Conservation (phyloP, 2,329 filamentous ascomycete genomes). For the Colletotrichum aenigma region DNA sequence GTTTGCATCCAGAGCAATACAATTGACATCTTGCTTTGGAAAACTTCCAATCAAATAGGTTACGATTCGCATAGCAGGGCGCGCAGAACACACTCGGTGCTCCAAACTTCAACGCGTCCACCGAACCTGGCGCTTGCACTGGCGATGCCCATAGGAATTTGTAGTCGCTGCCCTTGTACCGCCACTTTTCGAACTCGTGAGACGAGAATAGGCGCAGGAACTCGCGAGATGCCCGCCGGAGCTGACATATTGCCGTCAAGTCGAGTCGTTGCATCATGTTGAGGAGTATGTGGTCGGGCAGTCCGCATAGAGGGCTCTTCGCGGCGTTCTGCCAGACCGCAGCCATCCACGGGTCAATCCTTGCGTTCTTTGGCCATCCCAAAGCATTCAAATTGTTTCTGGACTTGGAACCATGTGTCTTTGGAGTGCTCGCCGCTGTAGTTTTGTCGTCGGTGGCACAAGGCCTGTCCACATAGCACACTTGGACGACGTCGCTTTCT, state of each 20-base stretch:
- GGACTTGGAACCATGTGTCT: neutral
- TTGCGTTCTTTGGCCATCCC: neutral
- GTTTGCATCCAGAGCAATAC: neutral
- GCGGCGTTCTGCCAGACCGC: neutral
- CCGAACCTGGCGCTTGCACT: neutral
- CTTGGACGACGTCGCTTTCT: neutral
- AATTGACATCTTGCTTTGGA: neutral
- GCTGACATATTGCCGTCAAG: neutral
- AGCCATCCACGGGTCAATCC: neutral
- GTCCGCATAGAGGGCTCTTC: neutral
- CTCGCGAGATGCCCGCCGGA: neutral
- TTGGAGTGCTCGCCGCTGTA: neutral
- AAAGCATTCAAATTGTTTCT: neutral
- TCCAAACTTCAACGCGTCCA: neutral
- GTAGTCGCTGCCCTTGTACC: neutral
- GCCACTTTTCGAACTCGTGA: neutral
- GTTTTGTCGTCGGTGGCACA: neutral
- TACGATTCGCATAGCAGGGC: neutral
- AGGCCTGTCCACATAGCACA: neutral
- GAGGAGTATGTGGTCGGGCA: neutral
- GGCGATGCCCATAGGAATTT: neutral
- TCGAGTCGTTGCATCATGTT: neutral
- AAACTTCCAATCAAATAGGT: accelerated
- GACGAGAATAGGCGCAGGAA: neutral
- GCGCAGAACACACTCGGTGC: neutral